Percentiles rank a stretch among this genome's conserved stretches.
Evolutionary conservation across 108 stramenopile species (phyloP).

Genomic region (Conticribra guillardii): DNA sequence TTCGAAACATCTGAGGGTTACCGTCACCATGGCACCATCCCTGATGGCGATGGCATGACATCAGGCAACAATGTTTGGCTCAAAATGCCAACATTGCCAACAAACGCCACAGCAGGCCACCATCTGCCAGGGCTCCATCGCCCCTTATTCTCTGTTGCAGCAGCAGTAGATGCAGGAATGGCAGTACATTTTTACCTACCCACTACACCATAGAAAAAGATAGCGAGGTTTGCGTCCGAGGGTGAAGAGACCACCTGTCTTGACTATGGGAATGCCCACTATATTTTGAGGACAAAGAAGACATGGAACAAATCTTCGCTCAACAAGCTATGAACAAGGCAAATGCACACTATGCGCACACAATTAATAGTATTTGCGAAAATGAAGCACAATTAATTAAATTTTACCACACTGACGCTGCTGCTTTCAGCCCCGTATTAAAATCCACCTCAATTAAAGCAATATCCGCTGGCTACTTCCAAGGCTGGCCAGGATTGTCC

Average conservation of each 20-base stretch:
- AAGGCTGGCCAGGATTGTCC: constrained; percentile 32
- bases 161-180: neutral
- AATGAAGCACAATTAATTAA: too few species aligned
- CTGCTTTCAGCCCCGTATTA: neutral
- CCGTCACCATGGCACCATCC: neutral
- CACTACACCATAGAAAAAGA: neutral
- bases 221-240: neutral
- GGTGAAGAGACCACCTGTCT: neutral
- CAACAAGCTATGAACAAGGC: neutral
- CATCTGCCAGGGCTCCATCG: neutral
- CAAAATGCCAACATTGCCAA: constrained; percentile 4
- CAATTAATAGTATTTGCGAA: too few species aligned
- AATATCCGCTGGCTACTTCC: neutral
- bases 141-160: neutral
- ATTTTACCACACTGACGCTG: too few species aligned
- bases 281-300: neutral
- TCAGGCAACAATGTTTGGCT: too few species aligned
- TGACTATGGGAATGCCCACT: neutral
- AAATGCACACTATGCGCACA: neutral
- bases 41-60: neutral
- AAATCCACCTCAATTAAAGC: neutral
- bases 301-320: neutral
- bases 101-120: neutral
- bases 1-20: too few species aligned
- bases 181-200: neutral